Evolutionary conservation across 2,329 filamentous ascomycete genomes (phyloP).

Genomic region (Thielaviopsis punctulata): DNA sequence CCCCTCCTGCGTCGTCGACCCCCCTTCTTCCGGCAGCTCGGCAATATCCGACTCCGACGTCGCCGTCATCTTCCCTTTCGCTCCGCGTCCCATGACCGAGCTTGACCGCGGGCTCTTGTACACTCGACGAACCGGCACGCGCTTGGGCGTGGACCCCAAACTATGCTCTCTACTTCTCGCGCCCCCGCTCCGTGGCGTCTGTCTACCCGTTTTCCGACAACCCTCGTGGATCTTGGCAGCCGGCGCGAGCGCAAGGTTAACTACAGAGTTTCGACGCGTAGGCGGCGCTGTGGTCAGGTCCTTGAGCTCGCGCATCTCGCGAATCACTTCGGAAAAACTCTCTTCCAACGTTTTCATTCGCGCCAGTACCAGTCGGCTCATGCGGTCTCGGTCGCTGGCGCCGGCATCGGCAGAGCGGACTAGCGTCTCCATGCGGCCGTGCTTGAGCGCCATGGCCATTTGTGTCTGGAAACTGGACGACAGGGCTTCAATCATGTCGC

Average conservation of each 20-base stretch:
- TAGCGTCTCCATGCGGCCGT: conserved; percentile 34
- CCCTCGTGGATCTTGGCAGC: not conserved
- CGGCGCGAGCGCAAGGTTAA: not conserved
- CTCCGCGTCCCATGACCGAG: not conserved
- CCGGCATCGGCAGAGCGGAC: conserved; percentile 20
- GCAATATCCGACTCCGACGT: not conserved
- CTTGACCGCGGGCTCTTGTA: not conserved
- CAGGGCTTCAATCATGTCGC: conserved; percentile 44
- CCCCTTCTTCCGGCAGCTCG: not conserved
- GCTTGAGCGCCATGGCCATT: conserved; percentile 53
- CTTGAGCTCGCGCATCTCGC: conserved; percentile 54
- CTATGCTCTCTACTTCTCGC: not conserved
- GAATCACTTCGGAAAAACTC: conserved; percentile 72
- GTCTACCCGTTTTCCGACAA: too few relatives aligned
- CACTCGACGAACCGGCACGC: not conserved
- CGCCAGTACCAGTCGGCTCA: conserved; percentile 67
- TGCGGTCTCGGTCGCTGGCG: conserved; percentile 40
- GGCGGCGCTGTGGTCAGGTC: conserved; percentile 25
- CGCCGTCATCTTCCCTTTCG: not conserved
- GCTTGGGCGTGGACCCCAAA: not conserved
- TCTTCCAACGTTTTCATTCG: conserved; percentile 89
- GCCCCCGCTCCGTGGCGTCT: not conserved
- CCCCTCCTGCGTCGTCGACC: not conserved
- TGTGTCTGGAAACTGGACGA: conserved; percentile 69
- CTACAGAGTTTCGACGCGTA: conserved; percentile 34